These are phyloP conservation scores for Coprinellus aureogranulatus DNA, from an alignment of 768 basidiomycete species.

Conservation along the genomic window DNA sequence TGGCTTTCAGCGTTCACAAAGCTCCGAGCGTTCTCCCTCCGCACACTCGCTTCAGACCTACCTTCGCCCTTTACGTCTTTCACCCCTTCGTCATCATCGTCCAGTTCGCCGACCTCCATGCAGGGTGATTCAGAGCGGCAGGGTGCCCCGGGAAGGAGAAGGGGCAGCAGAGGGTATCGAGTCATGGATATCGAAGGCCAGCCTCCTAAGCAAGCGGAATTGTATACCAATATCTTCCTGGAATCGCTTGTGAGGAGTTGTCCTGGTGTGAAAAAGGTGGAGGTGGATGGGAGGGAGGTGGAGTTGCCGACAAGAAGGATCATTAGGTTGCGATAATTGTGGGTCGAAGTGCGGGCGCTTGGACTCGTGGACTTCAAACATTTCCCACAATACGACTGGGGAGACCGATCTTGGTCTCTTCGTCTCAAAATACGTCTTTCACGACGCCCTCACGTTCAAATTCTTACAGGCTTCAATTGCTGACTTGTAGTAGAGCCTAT, in stretches of 20 bases:
- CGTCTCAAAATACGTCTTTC: too few species aligned
- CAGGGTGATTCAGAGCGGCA: not conserved
- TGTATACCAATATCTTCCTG: not conserved
- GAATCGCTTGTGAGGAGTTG: not conserved
- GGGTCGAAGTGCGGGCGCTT: not conserved
- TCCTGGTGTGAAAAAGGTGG: not conserved
- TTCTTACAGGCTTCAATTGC: too few species aligned
- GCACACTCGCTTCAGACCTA: conserved; percentile 8
- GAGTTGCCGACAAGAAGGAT: not conserved
- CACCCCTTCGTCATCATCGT: not conserved
- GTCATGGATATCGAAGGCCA: not conserved
- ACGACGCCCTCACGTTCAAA: too few species aligned
- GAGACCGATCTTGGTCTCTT: too few species aligned
- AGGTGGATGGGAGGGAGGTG: not conserved
- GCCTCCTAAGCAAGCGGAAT: not conserved
- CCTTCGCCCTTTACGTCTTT: too few species aligned
- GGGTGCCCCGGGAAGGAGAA: not conserved
- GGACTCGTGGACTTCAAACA: not conserved
- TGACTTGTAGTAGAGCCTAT: too few species aligned
- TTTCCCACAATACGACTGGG: too few species aligned
- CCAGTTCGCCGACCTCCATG: conserved; percentile 7
- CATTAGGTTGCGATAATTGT: not conserved
- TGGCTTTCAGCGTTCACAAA: conserved; percentile 19
- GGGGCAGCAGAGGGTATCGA: not conserved
- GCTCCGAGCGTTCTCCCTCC: conserved; percentile 14